Percentiles rank a stretch among this genome's conserved stretches.
Conservation (phyloP, 306 rosid genomes). For the Vicia villosa region DNA sequence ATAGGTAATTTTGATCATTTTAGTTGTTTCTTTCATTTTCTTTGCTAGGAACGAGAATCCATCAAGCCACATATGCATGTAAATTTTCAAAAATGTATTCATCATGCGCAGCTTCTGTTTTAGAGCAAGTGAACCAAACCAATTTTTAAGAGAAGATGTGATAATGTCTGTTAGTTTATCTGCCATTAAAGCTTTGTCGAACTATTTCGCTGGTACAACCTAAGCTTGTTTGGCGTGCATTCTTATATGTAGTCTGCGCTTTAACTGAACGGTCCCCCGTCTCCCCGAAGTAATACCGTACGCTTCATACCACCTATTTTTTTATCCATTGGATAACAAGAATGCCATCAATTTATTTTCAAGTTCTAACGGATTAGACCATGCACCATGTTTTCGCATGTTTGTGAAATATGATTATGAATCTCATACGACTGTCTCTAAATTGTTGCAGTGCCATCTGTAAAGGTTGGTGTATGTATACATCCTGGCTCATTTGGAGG, state of each 20-base stretch:
- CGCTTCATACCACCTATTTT: neutral
- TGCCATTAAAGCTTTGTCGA: neutral
- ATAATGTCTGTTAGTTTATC: constrained; percentile 10
- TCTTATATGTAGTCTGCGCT: neutral
- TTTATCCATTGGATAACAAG: neutral
- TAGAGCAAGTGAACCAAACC: constrained; percentile 13
- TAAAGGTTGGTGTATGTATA: constrained; percentile 45
- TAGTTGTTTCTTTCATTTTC: constrained; percentile 11
- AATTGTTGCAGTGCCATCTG: constrained; percentile 49
- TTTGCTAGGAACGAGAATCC: constrained; percentile 2
- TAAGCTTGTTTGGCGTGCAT: constrained; percentile 12
- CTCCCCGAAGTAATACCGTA: too few species aligned
- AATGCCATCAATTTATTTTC: neutral
- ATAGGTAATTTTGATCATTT: neutral
- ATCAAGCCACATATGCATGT: neutral
- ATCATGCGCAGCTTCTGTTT: neutral
- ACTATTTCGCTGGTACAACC: constrained; percentile 6
- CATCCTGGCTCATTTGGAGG: constrained; percentile 82
- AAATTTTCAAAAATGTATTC: neutral
- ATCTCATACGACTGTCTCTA: too few species aligned
- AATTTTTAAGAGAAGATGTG: neutral
- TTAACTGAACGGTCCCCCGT: neutral
- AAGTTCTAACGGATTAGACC: neutral
- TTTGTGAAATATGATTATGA: too few species aligned
- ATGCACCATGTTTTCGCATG: neutral